These are phyloP conservation scores for Warburgia ugandensis DNA, from an alignment of 164 flowering plant species.

Conservation along the genomic window DNA sequence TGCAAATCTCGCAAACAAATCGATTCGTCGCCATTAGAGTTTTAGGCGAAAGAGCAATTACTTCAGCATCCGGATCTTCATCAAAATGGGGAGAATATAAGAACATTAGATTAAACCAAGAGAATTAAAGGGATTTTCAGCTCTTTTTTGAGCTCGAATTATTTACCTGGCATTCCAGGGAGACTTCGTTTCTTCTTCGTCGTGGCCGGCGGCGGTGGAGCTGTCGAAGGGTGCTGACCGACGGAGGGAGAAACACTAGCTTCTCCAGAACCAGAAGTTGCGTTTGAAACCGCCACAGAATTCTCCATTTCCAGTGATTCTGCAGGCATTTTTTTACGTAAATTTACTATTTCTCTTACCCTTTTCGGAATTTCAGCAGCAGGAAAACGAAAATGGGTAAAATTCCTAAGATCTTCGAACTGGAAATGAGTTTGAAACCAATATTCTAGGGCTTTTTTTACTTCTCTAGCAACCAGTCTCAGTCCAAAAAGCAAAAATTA, in stretches of 20 bases:
- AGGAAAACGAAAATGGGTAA: no score
- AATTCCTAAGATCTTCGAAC: no score
- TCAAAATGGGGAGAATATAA: not conserved
- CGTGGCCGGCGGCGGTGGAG: conserved; percentile 13
- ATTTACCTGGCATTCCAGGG: conserved; percentile 79
- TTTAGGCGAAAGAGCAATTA: conserved; percentile 61
- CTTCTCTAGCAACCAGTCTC: conserved; percentile 6
- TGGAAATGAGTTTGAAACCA: no score
- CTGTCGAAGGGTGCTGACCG: not conserved
- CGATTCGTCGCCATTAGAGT: conserved; percentile 65
- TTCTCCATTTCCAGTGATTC: conserved; percentile 23
- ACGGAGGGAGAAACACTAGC: conserved; percentile 29
- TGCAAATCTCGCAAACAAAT: conserved; percentile 74
- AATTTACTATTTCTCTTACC: not conserved
- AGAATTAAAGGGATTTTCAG: not conserved
- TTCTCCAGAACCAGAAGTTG: conserved; percentile 38
- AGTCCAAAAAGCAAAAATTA: conserved; percentile 1
- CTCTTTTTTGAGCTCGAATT: not conserved
- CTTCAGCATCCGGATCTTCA: conserved; percentile 82
- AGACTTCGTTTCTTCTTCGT: conserved; percentile 67
- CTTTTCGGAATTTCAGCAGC: not conserved
- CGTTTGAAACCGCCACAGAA: conserved; percentile 30
- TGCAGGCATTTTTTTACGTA: conserved; percentile 5
- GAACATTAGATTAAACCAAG: not conserved
- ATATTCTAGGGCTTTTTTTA: not conserved